Conservation (phyloP, 2,329 filamentous ascomycete species). For the Pseudocercospora cruenta region DNA sequence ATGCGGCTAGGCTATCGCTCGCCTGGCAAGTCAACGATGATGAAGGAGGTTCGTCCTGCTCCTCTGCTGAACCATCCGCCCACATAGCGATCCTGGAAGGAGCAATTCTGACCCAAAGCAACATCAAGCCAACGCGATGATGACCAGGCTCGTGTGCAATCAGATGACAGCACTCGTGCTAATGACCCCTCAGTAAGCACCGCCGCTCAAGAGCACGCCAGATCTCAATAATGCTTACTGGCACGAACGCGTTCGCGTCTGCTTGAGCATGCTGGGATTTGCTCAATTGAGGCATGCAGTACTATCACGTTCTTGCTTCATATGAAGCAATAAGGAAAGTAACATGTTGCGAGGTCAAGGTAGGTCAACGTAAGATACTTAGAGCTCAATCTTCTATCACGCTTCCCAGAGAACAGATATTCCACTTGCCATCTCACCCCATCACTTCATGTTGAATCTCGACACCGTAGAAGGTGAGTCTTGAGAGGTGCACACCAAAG, state of each 20-base stretch:
- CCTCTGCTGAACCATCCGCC: not conserved
- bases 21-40: not conserved
- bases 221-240: not conserved
- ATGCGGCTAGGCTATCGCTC: not conserved
- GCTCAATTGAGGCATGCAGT: not conserved
- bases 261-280: not conserved
- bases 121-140: not conserved
- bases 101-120: not conserved
- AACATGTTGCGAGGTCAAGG: not conserved
- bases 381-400: slow-evolving; percentile 6
- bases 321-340: not conserved
- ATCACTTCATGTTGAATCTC: no score
- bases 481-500: no score
- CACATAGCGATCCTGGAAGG: not conserved
- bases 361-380: not conserved
- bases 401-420: no score
- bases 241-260: not conserved
- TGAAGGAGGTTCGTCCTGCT: not conserved
- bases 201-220: not conserved
- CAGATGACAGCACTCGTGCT: not conserved
- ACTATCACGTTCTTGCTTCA: not conserved
- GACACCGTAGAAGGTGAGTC: no score
- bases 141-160: not conserved
- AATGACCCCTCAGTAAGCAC: not conserved
- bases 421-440: no score